Percentiles rank a stretch among this genome's conserved stretches.
Evolutionary conservation across 805 yeast genomes (phyloP).

Genomic region (Isabelozyma heimii): DNA sequence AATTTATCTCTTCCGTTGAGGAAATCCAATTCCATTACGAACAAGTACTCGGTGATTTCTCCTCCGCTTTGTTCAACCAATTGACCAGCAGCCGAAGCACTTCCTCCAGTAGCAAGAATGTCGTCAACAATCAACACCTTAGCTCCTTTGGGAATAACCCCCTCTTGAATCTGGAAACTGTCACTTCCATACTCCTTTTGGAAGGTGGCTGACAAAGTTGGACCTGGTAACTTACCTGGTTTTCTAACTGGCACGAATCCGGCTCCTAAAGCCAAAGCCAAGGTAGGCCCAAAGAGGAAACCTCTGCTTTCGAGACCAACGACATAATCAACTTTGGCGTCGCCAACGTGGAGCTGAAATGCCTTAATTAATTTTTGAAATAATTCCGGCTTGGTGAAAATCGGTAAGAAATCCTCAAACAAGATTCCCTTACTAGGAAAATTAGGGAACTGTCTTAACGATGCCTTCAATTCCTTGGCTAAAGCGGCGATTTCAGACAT

Average conservation of each 20-base stretch:
- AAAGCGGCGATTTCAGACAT: slow-evolving; percentile 23
- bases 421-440: slow-evolving; percentile 91
- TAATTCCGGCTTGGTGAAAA: slow-evolving; percentile 76
- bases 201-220: slow-evolving; percentile 66
- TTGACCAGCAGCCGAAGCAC: slow-evolving; percentile 92
- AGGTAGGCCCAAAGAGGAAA: slow-evolving; percentile 91
- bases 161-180: slow-evolving; percentile 82
- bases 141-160: slow-evolving; percentile 74
- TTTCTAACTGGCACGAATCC: slow-evolving; percentile 96
- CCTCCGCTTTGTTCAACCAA: slow-evolving; percentile 67
- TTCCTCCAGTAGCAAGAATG: slow-evolving; percentile 97
- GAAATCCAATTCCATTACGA: slow-evolving; percentile 93
- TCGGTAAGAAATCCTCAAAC: slow-evolving; percentile 95
- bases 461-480: slow-evolving; percentile 35
- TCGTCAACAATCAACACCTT: slow-evolving; percentile 90
- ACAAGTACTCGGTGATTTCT: slow-evolving; percentile 73
- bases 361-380: slow-evolving; percentile 82
- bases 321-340: slow-evolving; percentile 74
- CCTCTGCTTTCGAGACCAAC: slow-evolving; percentile 98
- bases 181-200: slow-evolving; percentile 93
- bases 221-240: slow-evolving; percentile 93
- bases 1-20: slow-evolving; percentile 89
- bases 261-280: slow-evolving; percentile 84
- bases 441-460: slow-evolving; percentile 74
- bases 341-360: slow-evolving; percentile 69